Base-by-base conservation (phyloP, 208 protist genomes). In the Crithidia fasciculata region DNA sequence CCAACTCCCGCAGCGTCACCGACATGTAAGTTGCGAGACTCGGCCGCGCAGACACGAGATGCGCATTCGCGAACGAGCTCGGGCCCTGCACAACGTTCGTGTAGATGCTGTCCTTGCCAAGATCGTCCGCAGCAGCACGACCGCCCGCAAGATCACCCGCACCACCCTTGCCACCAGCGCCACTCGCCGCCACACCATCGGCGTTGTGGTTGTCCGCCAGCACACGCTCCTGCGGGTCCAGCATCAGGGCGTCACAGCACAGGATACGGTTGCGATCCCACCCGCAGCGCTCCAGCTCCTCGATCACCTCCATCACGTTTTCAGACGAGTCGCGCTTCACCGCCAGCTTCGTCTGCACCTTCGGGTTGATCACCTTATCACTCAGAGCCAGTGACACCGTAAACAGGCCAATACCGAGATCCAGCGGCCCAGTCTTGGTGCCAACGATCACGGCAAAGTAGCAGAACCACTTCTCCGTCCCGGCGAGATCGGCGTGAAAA, bases 341-440 rank as follows among this genome's bases (percentile, higher is more conserved):
- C 28, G 68, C 70, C 16, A 79, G 61, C 74, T 79, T 79, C n/a
- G 67, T 69, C 9, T 52, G 52, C 15, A 79, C 74, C 65, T 85
- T 88, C 18, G 88, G 84, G 56, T 80, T 79, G 7, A 83, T 79
- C 9, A 78, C 53, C 41, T 55, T 68, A n/a, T 84, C 71, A 2
- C 76, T 57, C 19, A 67, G 78, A 52, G 76, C 79, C 18, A 96
- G 66, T 5, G 82, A 78, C 39, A 92, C 74, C 10, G 82, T 78
- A 50, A 94, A 84, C 0, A 96, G 67, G 15, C 92, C 92, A 13
- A 95, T 58, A 9, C 81, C 84, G 81, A 88, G 90, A 68, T 89
- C 85, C 15, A 96, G 81, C 41, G 89, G 86, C n/a, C 87, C 84
- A 3, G 84, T 77, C 75, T 89, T 90, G 76, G 91, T 91, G 71